Base-by-base conservation (phyloP, 2,329 filamentous ascomycete species). In the Diaporthe ampelina region DNA sequence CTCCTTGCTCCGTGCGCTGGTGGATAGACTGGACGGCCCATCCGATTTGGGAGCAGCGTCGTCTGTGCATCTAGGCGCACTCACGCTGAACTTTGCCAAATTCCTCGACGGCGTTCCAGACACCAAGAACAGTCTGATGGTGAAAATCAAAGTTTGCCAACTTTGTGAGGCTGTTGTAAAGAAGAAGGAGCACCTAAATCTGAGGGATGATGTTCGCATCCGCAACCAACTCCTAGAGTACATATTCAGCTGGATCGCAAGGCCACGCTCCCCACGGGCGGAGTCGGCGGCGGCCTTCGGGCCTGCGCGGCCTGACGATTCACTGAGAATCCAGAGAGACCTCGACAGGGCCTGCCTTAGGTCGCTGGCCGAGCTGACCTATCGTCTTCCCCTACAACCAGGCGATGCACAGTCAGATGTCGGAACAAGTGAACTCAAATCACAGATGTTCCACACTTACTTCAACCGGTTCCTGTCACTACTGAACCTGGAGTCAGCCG, bases 381-480 rank as follows among this genome's bases (percentile, higher is more conserved):
- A 90, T 79, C 89, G 91, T 15, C 84, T 94, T 6, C 91, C 92
- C 21, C 83, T 94, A 19, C 92, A 93, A 77, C 91, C 91, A 1
- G 88, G 88, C 1, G 91, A 93, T 70, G 90, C 89, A 7, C 90
- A 92, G 77, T 91, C 87, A 17, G 92, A 94, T 81, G 91, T 90
- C 1, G 90, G 91, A 58, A 91, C 90, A 70, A 92, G 91, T 77
- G 92, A 93, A 80, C 86, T 92, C 70, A 93, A 93, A 79, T 92
- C 90, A 0, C 90, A 93, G 78, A 91, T 93, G 88, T 94, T 94
- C 78, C 91, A 92, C 76, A 91, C 89, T 9, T 94, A 94, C 80
- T 93, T 94, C 82, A 93, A 92, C 76, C 86, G 91, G 10, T 93
- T 94, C 78, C 84, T 94, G 26, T 92, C 91, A 0, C 83, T 94